Base-by-base conservation (phyloP, 2,329 filamentous ascomycete species). In the Knufia fluminis region DNA sequence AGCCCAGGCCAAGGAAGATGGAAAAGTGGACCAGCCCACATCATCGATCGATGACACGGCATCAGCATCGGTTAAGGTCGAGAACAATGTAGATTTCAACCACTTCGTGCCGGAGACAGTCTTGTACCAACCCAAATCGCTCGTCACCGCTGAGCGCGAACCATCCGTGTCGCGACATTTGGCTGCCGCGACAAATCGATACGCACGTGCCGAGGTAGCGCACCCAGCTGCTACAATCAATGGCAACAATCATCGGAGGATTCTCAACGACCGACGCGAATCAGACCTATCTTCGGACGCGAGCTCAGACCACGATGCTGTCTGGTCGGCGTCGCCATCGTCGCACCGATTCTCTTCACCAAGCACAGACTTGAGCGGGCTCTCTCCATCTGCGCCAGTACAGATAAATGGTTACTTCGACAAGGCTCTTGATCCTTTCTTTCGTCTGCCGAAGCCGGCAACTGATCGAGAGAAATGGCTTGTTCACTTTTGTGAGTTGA, bases 401-500 rank as follows among this genome's bases (percentile, higher is more conserved):
- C 35, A 22, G 17, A 16, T 48, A 14, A 48, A 48, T 19, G 45
- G 45, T 4, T 40, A 48, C 24, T 40, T 48, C 23, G 22, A 48
- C 33, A 48, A 23, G 17, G 33, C 45, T n/a, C 35, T 48, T 28
- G 45, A 48, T 17, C 45, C 45, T 10, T 48, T 48, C 23, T 48
- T 48, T 22, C 36, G 23, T 14, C 33, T 48, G 23, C 45, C 45
- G 10, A 23, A 17, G 17, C 8, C 33, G 19, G 45, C 45, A 14
- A 22, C 45, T 7, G 33, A 48, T 24, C 32, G 33, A 16, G 45
- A 48, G 20, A 23, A 40, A 39, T 48, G 45, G 45, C 45, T 48
- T 12, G 33, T 48, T 16, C 45, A 48, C 23, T 48, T 48, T 23
- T 48, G 45, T 48, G 28, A 48, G 45, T n/a, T n/a, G n/a, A n/a